Evolutionary conservation across 257 asterid genomes (phyloP).

Genomic region (Ilex asprella): DNA sequence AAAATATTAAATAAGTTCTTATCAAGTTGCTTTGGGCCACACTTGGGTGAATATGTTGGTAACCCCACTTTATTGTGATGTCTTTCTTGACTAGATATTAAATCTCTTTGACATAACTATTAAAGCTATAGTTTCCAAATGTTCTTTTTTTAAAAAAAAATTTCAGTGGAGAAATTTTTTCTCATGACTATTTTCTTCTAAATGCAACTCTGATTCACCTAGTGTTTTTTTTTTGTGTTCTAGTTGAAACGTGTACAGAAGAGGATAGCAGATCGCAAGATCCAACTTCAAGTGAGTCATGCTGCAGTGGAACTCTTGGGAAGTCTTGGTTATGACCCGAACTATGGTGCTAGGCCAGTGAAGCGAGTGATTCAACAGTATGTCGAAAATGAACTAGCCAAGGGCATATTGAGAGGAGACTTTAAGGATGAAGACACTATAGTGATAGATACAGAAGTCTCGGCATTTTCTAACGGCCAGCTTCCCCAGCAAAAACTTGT

Average conservation of each 20-base stretch:
- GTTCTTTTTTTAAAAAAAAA: too few relatives aligned
- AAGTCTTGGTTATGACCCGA: slow-evolving; percentile 81
- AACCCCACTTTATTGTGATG: too few relatives aligned
- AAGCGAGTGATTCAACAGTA: slow-evolving; percentile 84
- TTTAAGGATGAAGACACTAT: slow-evolving; percentile 70
- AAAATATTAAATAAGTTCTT: too few relatives aligned
- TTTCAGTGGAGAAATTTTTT: too few relatives aligned
- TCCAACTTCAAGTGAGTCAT: slow-evolving; percentile 65
- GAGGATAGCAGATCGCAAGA: slow-evolving; percentile 76
- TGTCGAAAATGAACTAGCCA: slow-evolving; percentile 85
- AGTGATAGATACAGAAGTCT: slow-evolving; percentile 61
- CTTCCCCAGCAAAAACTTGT: slow-evolving; percentile 80
- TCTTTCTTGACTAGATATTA: too few relatives aligned
- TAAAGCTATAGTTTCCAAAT: too few relatives aligned
- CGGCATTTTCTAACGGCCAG: slow-evolving; percentile 73
- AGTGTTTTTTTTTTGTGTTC: neutral
- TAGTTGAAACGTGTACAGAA: slow-evolving; percentile 84
- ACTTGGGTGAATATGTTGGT: too few relatives aligned
- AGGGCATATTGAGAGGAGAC: slow-evolving; percentile 84
- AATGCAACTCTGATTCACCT: too few relatives aligned
- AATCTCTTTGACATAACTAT: too few relatives aligned
- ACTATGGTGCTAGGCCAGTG: slow-evolving; percentile 95
- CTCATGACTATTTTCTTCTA: too few relatives aligned
- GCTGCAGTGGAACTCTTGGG: slow-evolving; percentile 69
- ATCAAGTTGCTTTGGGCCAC: too few relatives aligned